Evolutionary conservation across 306 rosid species (phyloP).

Genomic region (Fagus crenata): DNA sequence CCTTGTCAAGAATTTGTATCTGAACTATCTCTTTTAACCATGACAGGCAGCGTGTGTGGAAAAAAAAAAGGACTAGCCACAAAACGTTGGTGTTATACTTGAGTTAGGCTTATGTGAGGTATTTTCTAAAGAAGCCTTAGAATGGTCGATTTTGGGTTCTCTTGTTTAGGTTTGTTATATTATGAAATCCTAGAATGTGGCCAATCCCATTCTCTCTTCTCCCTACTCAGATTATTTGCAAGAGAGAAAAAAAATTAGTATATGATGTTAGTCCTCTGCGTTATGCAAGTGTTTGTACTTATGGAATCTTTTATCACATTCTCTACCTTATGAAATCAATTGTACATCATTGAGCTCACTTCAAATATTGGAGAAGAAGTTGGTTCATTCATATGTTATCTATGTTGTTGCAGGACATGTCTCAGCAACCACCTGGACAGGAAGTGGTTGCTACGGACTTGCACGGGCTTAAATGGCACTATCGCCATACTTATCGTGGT

Average conservation of each 20-base stretch:
- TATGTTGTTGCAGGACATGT: constrained; percentile 57
- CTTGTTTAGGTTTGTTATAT: not conserved
- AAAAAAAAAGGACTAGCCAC: not conserved
- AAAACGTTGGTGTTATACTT: not conserved
- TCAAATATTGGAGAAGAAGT: not conserved
- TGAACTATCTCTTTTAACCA: constrained; percentile 1
- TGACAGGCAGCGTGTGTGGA: not conserved
- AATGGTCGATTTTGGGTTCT: not conserved
- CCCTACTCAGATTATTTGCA: not conserved
- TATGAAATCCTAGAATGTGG: not conserved
- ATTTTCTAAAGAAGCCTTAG: not conserved
- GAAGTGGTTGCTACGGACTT: constrained; percentile 61
- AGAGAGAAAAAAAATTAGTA: not conserved
- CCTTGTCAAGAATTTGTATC: constrained; percentile 17
- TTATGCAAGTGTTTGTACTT: not conserved
- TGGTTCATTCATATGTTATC: constrained; percentile 3
- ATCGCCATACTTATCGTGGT: constrained; percentile 72
- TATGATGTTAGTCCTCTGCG: not conserved
- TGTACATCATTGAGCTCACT: constrained; percentile 3
- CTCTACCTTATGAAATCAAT: not conserved
- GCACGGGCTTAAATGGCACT: constrained; percentile 68
- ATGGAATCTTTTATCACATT: not conserved
- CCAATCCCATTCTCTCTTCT: not conserved
- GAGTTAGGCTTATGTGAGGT: constrained; percentile 2
- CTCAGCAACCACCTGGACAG: constrained; percentile 51